phyloP scores from a whole-genome alignment of 78 protist species.

The Dictyostelium capitatum region DNA sequence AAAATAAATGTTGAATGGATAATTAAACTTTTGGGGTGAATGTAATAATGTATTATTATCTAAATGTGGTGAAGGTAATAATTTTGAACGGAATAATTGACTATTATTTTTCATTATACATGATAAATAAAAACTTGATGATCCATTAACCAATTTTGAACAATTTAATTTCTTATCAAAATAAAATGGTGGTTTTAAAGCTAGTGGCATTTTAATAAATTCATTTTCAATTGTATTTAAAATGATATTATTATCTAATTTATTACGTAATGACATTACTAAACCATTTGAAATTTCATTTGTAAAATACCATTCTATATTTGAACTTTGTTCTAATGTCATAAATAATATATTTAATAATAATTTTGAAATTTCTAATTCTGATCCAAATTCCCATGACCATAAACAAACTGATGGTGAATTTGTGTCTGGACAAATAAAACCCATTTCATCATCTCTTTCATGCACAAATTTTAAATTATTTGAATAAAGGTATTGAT shows the following conservation, averaged over 20 bases:
- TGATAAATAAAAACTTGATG: background rate
- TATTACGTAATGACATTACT: background rate
- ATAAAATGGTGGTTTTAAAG: background rate
- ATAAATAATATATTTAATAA: background rate
- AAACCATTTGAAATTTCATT: conserved; percentile 1
- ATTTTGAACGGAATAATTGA: conserved; percentile 14
- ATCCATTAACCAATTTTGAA: background rate
- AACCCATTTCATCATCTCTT: conserved; percentile 4
- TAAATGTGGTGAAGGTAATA: background rate
- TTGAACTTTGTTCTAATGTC: background rate
- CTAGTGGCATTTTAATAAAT: background rate
- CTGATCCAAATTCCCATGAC: conserved; percentile 4
- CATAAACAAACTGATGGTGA: background rate
- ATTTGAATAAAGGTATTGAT: conserved; percentile 16
- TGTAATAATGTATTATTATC: background rate
- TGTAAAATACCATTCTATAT: background rate
- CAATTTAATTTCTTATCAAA: conserved; percentile 4
- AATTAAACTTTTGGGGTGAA: background rate
- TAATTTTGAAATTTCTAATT: background rate
- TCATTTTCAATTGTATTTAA: background rate
- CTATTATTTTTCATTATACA: conserved; percentile 3
- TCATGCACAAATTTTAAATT: conserved; percentile 17
- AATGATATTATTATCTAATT: background rate
- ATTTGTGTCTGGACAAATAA: background rate
- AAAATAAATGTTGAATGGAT: conserved; percentile 3